Conservation (phyloP, 768 basidiomycete genomes). For the Trametes meyenii region DNA sequence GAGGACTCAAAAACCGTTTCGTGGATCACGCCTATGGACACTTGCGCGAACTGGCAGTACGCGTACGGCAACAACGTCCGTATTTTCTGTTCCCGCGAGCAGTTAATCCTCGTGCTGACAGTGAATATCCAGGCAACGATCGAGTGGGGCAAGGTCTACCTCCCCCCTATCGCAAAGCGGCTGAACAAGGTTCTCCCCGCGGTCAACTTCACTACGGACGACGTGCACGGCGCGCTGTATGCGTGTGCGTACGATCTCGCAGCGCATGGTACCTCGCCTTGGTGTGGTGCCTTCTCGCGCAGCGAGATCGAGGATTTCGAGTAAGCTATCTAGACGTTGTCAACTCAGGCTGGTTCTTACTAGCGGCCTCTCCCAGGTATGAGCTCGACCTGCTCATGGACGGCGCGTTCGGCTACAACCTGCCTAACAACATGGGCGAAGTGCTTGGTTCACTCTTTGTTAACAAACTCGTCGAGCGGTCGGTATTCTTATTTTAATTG, state of each 20-base stretch:
- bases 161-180: slow-evolving; percentile 39
- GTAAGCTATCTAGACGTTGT: slow-evolving; percentile 3
- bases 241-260: slow-evolving; percentile 47
- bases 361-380: slow-evolving; percentile 24
- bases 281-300: slow-evolving; percentile 42
- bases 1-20: slow-evolving; percentile 41
- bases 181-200: slow-evolving; percentile 39
- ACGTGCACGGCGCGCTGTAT: slow-evolving; percentile 45
- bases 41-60: slow-evolving; percentile 41
- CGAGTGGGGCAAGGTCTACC: slow-evolving; percentile 39
- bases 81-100: background rate
- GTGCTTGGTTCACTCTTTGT: slow-evolving; percentile 44
- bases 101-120: background rate
- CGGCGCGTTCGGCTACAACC: slow-evolving; percentile 41
- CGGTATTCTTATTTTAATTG: background rate
- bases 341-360: no score
- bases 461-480: slow-evolving; percentile 44
- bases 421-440: slow-evolving; percentile 37
- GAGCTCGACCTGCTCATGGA: slow-evolving; percentile 45
- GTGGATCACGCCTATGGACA: slow-evolving; percentile 47
- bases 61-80: slow-evolving; percentile 35
- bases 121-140: slow-evolving; percentile 21
- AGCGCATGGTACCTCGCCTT: slow-evolving; percentile 40
- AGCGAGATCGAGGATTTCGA: slow-evolving; percentile 41
- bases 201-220: slow-evolving; percentile 36